Percentiles rank a stretch among this genome's conserved stretches.
Conservation (phyloP, 441 rosid species). For the Bocquillonia castaneifolia region DNA sequence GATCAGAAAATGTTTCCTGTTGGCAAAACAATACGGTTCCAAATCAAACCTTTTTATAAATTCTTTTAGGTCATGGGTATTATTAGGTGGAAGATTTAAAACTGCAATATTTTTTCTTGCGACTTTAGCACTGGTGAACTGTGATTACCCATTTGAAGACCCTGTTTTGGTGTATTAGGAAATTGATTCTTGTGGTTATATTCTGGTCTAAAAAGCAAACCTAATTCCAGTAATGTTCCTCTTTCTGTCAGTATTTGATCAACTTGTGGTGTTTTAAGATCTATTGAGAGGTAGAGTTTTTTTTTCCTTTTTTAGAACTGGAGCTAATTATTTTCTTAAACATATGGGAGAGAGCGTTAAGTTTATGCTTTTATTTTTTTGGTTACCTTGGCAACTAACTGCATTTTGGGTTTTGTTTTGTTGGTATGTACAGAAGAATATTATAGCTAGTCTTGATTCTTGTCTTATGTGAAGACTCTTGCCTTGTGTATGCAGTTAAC, state of each 20-base stretch:
- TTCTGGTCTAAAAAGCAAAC: too few relatives aligned
- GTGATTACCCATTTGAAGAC: too few relatives aligned
- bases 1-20: background rate
- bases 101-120: background rate
- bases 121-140: too few relatives aligned
- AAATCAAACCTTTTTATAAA: background rate
- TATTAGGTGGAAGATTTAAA: background rate
- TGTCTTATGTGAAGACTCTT: constrained; percentile 16
- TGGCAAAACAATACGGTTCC: background rate
- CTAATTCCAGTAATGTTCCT: too few relatives aligned
- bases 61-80: constrained; percentile 3
- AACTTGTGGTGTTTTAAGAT: too few relatives aligned
- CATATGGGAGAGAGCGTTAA: background rate
- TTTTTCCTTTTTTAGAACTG: background rate
- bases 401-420: background rate
- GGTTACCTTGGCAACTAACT: background rate
- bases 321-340: too few relatives aligned
- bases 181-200: too few relatives aligned
- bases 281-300: too few relatives aligned
- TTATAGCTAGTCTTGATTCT: constrained; percentile 8
- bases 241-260: too few relatives aligned
- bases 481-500: constrained; percentile 43
- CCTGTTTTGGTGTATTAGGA: too few relatives aligned
- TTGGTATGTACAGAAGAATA: constrained; percentile 8
- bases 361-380: constrained; percentile 5